Evolutionary conservation across 202 grass and related monocot genomes (phyloP).

Genomic region (Zizania palustris): DNA sequence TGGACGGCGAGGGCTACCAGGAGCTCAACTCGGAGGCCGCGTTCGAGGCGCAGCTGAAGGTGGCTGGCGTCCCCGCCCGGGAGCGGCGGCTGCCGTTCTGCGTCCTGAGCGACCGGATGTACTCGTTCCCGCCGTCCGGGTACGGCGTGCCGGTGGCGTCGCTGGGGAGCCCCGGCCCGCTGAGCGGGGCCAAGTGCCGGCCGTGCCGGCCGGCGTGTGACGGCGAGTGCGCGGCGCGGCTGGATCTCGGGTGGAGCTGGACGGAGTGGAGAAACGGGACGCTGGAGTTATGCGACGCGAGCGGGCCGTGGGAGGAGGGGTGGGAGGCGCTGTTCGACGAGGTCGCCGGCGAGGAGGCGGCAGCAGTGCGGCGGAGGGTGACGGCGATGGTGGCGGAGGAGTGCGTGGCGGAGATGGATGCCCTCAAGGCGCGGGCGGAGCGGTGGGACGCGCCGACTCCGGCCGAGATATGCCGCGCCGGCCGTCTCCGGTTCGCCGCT

Average conservation of each 20-base stretch:
- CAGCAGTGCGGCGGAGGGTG: constrained; percentile 27
- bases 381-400: constrained; percentile 25
- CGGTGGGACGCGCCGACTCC: constrained; percentile 58
- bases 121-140: constrained; percentile 50
- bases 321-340: constrained; percentile 64
- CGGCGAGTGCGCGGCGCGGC: constrained; percentile 25
- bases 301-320: constrained; percentile 45
- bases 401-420: constrained; percentile 44
- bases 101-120: constrained; percentile 63
- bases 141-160: constrained; percentile 70
- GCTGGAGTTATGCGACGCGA: constrained; percentile 63
- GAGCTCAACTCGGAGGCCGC: constrained; percentile 70
- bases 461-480: constrained; percentile 53
- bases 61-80: background rate
- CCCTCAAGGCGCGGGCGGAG: background rate
- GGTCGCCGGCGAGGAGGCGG: constrained; percentile 48
- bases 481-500: background rate
- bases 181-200: constrained; percentile 78
- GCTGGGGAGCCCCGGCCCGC: constrained; percentile 58
- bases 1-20: constrained; percentile 44
- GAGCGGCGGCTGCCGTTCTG: constrained; percentile 74
- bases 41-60: constrained; percentile 60
- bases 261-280: constrained; percentile 55
- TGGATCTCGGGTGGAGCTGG: constrained; percentile 51
- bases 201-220: constrained; percentile 53